These are phyloP conservation scores for Blastocystis sp. DNA, from an alignment of 352 stramenopile genomes.

Conservation along the genomic window DNA sequence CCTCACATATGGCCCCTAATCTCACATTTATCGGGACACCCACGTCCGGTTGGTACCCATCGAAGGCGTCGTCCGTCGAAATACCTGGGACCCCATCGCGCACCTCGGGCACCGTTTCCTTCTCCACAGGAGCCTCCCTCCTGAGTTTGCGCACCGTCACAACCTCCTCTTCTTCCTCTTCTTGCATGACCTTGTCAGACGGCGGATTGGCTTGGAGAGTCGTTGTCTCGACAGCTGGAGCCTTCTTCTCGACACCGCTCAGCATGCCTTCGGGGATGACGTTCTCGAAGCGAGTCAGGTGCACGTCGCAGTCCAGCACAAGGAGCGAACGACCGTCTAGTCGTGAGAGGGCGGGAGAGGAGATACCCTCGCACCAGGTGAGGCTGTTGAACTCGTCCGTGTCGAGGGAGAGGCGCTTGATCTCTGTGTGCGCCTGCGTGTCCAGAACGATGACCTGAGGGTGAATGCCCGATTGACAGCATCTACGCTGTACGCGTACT, in stretches of 20 bases:
- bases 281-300: constrained; percentile 1
- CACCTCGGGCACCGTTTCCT: not conserved
- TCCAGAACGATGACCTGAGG: constrained; percentile 13
- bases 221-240: too few relatives aligned
- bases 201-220: not conserved
- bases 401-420: constrained; percentile 15
- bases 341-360: not conserved
- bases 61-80: constrained; percentile 2
- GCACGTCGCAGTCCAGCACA: constrained; percentile 22
- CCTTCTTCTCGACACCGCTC: not conserved
- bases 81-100: not conserved
- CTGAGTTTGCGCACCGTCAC: constrained; percentile 29
- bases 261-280: constrained; percentile 24
- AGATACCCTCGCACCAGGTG: constrained; percentile 26
- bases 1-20: not conserved
- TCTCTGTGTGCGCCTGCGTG: not conserved
- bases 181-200: not conserved
- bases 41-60: not conserved
- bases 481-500: not conserved
- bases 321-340: constrained; percentile 48
- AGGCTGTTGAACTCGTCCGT: constrained; percentile 37
- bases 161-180: constrained; percentile 18
- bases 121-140: not conserved
- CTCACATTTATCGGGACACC: not conserved
- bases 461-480: not conserved